These are phyloP conservation scores for Aspergillus flavus DNA, from an alignment of 2,329 filamentous ascomycete species.

Conservation along the genomic window DNA sequence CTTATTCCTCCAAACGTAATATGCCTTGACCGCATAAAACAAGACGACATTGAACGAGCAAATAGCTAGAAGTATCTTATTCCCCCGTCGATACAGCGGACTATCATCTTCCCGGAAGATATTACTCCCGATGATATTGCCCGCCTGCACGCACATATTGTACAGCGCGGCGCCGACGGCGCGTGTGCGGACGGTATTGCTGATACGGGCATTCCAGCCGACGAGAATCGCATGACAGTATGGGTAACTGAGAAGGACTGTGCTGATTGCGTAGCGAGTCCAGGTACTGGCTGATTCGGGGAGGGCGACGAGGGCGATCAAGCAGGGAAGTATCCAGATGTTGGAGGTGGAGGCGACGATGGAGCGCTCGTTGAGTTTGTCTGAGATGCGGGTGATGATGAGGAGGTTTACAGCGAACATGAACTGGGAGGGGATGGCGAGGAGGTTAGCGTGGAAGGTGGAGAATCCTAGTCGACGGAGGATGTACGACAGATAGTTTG, in stretches of 20 bases:
- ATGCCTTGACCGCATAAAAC: slow-evolving; percentile 45
- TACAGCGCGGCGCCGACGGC: slow-evolving; percentile 65
- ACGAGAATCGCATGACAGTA: slow-evolving; percentile 64
- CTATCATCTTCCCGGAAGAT: slow-evolving; percentile 56
- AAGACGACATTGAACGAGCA: slow-evolving; percentile 48
- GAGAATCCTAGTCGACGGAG: slow-evolving; percentile 61
- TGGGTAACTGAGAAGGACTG: slow-evolving; percentile 55
- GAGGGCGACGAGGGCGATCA: slow-evolving; percentile 55
- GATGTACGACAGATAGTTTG: slow-evolving; percentile 61
- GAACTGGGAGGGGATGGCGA: slow-evolving; percentile 57
- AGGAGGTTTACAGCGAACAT: slow-evolving; percentile 45
- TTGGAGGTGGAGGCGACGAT: slow-evolving; percentile 54
- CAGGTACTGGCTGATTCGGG: slow-evolving; percentile 44
- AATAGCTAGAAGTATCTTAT: slow-evolving; percentile 55
- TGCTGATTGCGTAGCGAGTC: slow-evolving; percentile 56
- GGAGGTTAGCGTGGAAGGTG: slow-evolving; percentile 64
- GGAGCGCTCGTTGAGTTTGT: slow-evolving; percentile 50
- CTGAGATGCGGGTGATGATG: slow-evolving; percentile 49
- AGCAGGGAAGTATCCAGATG: slow-evolving; percentile 63
- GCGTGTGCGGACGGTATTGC: slow-evolving; percentile 62
- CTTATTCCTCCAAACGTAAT: slow-evolving; percentile 31
- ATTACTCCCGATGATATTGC: slow-evolving; percentile 41
- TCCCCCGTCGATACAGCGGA: slow-evolving; percentile 57
- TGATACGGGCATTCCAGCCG: slow-evolving; percentile 64
- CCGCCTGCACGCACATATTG: slow-evolving; percentile 48